phyloP scores from a whole-genome alignment of 2,329 filamentous ascomycete genomes.

The Cryphonectria radicalis region DNA sequence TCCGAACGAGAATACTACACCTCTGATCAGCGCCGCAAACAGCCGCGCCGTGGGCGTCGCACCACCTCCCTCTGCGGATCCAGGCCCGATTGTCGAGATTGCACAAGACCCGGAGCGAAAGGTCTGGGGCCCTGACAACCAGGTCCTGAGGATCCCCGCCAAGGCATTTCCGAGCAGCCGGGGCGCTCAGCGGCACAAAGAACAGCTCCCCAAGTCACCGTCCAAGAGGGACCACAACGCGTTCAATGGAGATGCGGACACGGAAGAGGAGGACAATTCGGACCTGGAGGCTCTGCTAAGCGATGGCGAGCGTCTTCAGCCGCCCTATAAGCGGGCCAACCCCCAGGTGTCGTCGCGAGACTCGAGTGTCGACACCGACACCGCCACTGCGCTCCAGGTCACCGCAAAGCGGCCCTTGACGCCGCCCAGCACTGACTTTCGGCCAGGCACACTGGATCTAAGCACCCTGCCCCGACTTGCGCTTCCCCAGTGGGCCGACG shows the following conservation, averaged over 20 bases:
- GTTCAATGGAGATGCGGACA: constrained; percentile 38
- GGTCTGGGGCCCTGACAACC: constrained; percentile 26
- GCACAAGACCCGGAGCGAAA: constrained; percentile 30
- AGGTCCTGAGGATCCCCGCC: constrained; percentile 38
- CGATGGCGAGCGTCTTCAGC: constrained; percentile 25
- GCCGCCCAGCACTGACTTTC: constrained; percentile 52
- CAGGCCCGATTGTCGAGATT: constrained; percentile 1
- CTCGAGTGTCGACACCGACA: constrained; percentile 26
- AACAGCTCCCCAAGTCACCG: background rate
- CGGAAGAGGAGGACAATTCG: constrained; percentile 49
- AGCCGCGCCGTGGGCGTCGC: too few species aligned
- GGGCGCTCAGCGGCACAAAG: constrained; percentile 7
- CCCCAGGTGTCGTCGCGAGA: constrained; percentile 19
- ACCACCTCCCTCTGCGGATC: background rate
- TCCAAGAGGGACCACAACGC: constrained; percentile 31
- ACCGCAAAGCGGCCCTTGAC: constrained; percentile 23
- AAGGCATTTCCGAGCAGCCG: constrained; percentile 39
- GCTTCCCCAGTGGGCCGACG: constrained; percentile 67
- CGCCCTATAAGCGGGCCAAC: constrained; percentile 18
- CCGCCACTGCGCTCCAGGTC: constrained; percentile 9
- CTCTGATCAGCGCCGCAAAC: background rate
- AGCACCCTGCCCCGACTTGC: constrained; percentile 66
- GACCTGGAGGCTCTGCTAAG: constrained; percentile 45
- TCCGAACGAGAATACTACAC: background rate
- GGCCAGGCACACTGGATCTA: constrained; percentile 68